Base-by-base conservation (phyloP, 768 basidiomycete genomes). In the Myochromella boudieri region DNA sequence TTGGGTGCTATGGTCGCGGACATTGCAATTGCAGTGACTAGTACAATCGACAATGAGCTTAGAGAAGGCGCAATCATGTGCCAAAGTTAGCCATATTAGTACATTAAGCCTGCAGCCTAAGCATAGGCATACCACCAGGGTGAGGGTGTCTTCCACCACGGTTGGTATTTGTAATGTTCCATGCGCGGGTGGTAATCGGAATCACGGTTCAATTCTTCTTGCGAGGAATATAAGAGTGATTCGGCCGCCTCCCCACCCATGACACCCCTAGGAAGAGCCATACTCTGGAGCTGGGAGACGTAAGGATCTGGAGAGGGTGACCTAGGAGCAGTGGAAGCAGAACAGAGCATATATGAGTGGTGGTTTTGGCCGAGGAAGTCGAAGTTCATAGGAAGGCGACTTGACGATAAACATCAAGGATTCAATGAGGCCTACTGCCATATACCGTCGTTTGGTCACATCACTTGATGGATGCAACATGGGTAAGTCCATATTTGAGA, bases 91-190 rank as follows among this genome's bases (percentile, higher is more conserved):
- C n/a, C n/a, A n/a, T n/a, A n/a, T 53, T 37, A 48, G 31, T 21
- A 37, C 43, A 43, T 43, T 31, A 21, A 42, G 9, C 6, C n/a
- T 42, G 26, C 25, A 22, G 39, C 14, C 6, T 15, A n/a, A n/a
- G 14, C 5, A 29, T 6, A n/a, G n/a, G 67, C 80, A 55, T 52
- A 89, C 90, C 88, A 91, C 68, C 71, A 76, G 0, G 86, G 74
- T 0, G 87, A 88, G 3, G 89, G 86, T 32, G 76, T 69, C 66
- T 71, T 87, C 78, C 84, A 90, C 87, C 88, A 91, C 3, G 87
- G 83, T 37, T 75, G 68, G 17, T 47, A 9, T n/a, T 40, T 49
- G 42, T 49, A 15, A 37, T 46, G 32, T 9, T 42, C 50, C 4
- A 36, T 43, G 14, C 47, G 48, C 6, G 41, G 42, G 46, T 57